These are phyloP conservation scores for Tylopilus sp. DNA, from an alignment of 1,284 basidiomycete genomes.

Conservation along the genomic window DNA sequence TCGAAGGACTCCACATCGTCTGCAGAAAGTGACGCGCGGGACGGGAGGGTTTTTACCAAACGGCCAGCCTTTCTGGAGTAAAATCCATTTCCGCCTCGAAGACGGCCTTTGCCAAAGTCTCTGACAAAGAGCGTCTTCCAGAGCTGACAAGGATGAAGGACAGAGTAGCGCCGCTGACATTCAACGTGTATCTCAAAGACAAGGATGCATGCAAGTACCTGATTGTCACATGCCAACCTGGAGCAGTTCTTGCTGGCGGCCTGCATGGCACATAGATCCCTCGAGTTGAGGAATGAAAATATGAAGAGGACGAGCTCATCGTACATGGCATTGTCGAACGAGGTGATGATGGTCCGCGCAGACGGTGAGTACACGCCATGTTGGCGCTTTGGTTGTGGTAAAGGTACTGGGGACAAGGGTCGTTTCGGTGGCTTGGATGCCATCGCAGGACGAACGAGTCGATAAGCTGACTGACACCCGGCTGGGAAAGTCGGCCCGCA, in stretches of 20 bases:
- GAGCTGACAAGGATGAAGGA: conserved; percentile 37
- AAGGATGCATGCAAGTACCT: conserved; percentile 39
- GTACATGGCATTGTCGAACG: conserved; percentile 58
- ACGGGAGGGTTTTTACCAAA: conserved; percentile 57
- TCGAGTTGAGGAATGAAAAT: conserved; percentile 64
- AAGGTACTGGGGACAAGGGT: conserved; percentile 42
- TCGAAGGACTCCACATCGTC: conserved; percentile 40
- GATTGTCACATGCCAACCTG: conserved; percentile 55
- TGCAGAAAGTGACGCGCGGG: conserved; percentile 36
- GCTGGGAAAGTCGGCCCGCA: conserved; percentile 17
- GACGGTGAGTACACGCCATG: conserved; percentile 31
- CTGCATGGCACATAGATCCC: conserved; percentile 64
- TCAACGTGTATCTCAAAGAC: conserved; percentile 17
- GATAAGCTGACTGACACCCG: background rate
- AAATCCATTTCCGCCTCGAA: conserved; percentile 64
- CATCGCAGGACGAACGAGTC: conserved; percentile 37
- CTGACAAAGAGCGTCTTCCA: conserved; percentile 57
- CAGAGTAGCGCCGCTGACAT: conserved; percentile 1
- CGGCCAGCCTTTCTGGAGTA: conserved; percentile 52
- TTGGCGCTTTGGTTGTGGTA: conserved; percentile 58
- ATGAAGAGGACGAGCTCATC: conserved; percentile 73
- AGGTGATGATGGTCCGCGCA: conserved; percentile 20
- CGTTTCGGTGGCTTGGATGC: conserved; percentile 36
- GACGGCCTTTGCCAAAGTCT: conserved; percentile 60
- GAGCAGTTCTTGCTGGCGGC: conserved; percentile 63